Evolutionary conservation across 768 basidiomycete genomes (phyloP).

Genomic region (Macrolepiota albuminosa): DNA sequence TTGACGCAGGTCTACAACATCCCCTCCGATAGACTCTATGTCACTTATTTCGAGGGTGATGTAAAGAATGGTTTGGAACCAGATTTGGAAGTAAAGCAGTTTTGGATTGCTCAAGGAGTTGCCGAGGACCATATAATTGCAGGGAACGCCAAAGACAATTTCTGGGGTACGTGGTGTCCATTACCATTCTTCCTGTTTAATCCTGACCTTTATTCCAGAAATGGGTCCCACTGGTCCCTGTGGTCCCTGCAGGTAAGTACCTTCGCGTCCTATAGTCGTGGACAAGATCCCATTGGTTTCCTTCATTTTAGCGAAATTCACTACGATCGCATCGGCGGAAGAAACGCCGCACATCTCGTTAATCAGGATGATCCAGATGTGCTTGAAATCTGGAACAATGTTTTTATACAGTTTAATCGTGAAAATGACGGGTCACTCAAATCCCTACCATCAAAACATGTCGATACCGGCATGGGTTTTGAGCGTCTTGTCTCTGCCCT

Average conservation of each 20-base stretch:
- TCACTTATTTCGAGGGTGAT: constrained; percentile 98
- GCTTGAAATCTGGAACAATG: constrained; percentile 99
- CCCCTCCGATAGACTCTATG: constrained; percentile 87
- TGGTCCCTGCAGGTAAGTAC: constrained; percentile 81
- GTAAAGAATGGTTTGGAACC: constrained; percentile 77
- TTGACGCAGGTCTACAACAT: constrained; percentile 86
- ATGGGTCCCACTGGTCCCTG: constrained; percentile 99
- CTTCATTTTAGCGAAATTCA: constrained; percentile 77
- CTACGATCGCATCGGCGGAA: constrained; percentile 95
- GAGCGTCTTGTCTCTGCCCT: constrained; percentile 94
- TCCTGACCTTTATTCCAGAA: constrained; percentile 44
- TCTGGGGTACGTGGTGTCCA: constrained; percentile 72
- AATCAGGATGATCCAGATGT: constrained; percentile 97
- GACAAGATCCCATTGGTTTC: not conserved
- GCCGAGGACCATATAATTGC: constrained; percentile 87
- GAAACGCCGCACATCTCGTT: constrained; percentile 89
- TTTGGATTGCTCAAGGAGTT: constrained; percentile 88
- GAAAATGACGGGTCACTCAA: constrained; percentile 83
- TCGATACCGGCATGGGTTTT: constrained; percentile 99
- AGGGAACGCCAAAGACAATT: constrained; percentile 95
- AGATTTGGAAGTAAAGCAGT: constrained; percentile 82
- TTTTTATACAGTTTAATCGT: constrained; percentile 98
- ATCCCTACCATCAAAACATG: constrained; percentile 84
- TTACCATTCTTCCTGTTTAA: not conserved
- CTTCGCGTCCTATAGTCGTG: not conserved